phyloP scores from a whole-genome alignment of 164 flowering plant species.

The Santalum album region DNA sequence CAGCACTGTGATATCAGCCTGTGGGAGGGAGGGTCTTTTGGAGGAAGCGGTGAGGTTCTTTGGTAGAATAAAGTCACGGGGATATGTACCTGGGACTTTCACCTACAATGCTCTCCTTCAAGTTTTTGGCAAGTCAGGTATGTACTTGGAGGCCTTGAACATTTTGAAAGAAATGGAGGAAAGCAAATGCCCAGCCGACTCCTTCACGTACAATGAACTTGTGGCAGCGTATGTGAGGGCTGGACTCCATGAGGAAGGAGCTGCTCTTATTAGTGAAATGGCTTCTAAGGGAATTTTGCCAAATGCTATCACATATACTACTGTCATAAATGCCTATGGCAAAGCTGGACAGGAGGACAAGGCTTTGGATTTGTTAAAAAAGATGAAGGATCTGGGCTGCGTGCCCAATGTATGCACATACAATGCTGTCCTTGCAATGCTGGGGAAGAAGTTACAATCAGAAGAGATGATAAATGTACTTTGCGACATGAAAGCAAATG shows the following conservation, averaged over 20 bases:
- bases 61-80: conserved; percentile 39
- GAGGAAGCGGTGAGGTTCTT: conserved; percentile 70
- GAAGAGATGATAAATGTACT: conserved; percentile 72
- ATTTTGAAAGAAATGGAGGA: conserved; percentile 85
- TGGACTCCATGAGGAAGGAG: conserved; percentile 77
- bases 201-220: conserved; percentile 81
- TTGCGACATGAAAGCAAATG: conserved; percentile 57
- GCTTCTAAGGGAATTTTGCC: conserved; percentile 57
- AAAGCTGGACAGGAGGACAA: conserved; percentile 65
- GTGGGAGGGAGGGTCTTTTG: conserved; percentile 77
- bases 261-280: conserved; percentile 61
- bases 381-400: conserved; percentile 73
- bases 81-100: conserved; percentile 63
- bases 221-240: conserved; percentile 78
- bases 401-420: conserved; percentile 82
- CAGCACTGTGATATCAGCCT: conserved; percentile 86
- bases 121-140: conserved; percentile 75
- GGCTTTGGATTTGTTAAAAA: conserved; percentile 52
- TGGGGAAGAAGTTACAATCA: conserved; percentile 64
- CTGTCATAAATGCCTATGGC: conserved; percentile 80
- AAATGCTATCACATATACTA: conserved; percentile 78
- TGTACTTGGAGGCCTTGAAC: conserved; percentile 51
- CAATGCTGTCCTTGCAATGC: conserved; percentile 71
- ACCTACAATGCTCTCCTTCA: conserved; percentile 78
- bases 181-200: conserved; percentile 56